Evolutionary conservation across 2,329 filamentous ascomycete genomes (phyloP), one percentile per base, ranked within the genome.

Genomic region (Cladorrhinum sp.): DNA sequence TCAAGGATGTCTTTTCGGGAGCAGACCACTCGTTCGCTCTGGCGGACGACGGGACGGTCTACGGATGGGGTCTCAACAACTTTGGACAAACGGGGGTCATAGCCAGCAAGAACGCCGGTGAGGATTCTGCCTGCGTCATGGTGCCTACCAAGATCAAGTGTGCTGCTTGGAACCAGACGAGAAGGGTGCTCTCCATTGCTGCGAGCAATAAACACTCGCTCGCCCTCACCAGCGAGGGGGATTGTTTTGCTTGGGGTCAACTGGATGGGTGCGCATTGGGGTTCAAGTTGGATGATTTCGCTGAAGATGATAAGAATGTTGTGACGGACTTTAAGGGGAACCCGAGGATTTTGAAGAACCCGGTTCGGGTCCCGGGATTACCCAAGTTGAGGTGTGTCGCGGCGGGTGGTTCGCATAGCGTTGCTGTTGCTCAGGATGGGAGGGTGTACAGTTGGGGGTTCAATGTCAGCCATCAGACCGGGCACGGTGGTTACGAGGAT

Each of bases 371-470:
- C 4, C 42, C 42, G 2, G 18, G 18, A 16, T 12, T 55, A n/a
- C 53, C 53, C 7, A 46, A 24, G 30, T 24, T 55, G 7, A 42
- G 20, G n/a, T 55, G 39, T n/a, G 39, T 49, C 2, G 39, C 39
- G 8, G 24, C 39, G 1, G 54, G 54, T 5, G 54, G 36, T 6
- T 36, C 42, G 6, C 54, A 57, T 21, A 46, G 54, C 16, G 23
- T 57, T 18, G 54, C 39, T 20, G 39, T 57, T 21, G 20, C 39
- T 2, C 16, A 33, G 21, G 39, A 57, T 7, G 54, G 39, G 26
- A 57, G 20, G 54, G 54, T 49, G 14, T 14, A 28, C 3, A 49
- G 6, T 10, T 57, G 54, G 54, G 54, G 54, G 39, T 57, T 49
- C 12, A 57, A 57, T 49, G 18, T 14, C n/a, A 48, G 36, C 5